Evolutionary conservation across 2,329 filamentous ascomycete genomes (phyloP).

Genomic region (Myriosclerotinia duriaeana): DNA sequence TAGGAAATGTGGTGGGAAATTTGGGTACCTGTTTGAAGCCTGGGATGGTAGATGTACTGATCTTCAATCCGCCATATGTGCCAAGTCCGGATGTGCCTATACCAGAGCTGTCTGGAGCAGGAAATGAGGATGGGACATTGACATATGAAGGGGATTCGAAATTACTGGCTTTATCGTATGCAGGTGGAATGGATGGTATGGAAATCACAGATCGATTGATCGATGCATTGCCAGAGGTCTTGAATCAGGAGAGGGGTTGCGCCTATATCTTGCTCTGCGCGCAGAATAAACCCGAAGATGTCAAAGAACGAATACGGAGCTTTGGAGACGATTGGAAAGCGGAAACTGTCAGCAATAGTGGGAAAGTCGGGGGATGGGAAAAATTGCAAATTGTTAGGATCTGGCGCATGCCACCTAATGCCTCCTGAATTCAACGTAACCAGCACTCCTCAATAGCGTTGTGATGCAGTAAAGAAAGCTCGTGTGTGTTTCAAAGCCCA

Average conservation of each 20-base stretch:
- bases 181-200: constrained; percentile 89
- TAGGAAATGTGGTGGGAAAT: constrained; percentile 70
- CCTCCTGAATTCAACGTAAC: constrained; percentile 9
- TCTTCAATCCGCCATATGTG: constrained; percentile 98
- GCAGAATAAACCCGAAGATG: constrained; percentile 79
- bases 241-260: constrained; percentile 66
- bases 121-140: constrained; percentile 36
- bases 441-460: not conserved
- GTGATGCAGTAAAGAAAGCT: not conserved
- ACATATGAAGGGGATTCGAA: constrained; percentile 78
- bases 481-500: constrained; percentile 3
- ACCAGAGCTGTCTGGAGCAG: constrained; percentile 52
- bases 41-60: constrained; percentile 71
- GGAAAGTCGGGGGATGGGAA: constrained; percentile 90
- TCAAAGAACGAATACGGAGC: constrained; percentile 60
- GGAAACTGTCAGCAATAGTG: constrained; percentile 77
- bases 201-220: constrained; percentile 83
- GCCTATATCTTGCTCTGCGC: constrained; percentile 89
- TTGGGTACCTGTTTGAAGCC: constrained; percentile 61
- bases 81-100: constrained; percentile 67
- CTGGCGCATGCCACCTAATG: constrained; percentile 53
- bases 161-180: constrained; percentile 81
- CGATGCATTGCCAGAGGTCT: constrained; percentile 60
- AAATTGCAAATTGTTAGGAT: constrained; percentile 86
- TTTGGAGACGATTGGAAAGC: constrained; percentile 68